Base-by-base conservation (phyloP, 2,329 filamentous ascomycete genomes). In the Neospermospora avenae region DNA sequence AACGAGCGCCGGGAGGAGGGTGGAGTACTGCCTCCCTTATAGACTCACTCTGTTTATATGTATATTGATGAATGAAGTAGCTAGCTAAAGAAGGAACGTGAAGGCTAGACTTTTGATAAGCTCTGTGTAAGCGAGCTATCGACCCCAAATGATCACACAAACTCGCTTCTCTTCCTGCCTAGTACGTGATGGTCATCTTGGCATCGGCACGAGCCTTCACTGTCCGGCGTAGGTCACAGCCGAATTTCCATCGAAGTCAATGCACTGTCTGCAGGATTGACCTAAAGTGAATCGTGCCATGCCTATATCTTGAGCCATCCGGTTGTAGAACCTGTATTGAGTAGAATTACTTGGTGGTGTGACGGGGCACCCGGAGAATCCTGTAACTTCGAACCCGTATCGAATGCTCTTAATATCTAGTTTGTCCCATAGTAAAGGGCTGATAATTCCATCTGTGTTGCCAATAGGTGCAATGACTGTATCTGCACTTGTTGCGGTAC, bases 391-490 rank as follows among this genome's bases (percentile, higher is more conserved):
- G 25, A 31, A 24, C 31, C 25, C 11, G 31, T 51, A 51, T 51
- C 46, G 25, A 51, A 51, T 51, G 18, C 46, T 51, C 28, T 51
- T 51, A 46, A 51, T 34, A 51, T 51, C 46, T 51, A 16, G 46
- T 31, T 31, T 35, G 31, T 22, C 46, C 46, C 25, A 51, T 51
- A 51, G 24, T 35, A 34, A 34, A 51, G 46, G 46, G 18, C 24
- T 34, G 25, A 34, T 35, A 6, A 22, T 35, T 51, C 18, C 25
- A 51, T 34, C 25, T 16, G 46, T 51, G n/a, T 24, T 31, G 18
- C 31, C 46, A 3, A 51, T 51, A 14, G 46, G 46, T 51, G 46
- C 31, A 34, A 34, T 34, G 24, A 51, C 46, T 51, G 24, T n/a
- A 31, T 51, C 25, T 51, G 46, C 31, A 31, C 28, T 31, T 31